Evolutionary conservation across 257 asterid genomes (phyloP), one percentile per base, ranked within the genome.

Genomic region (Orobanche coerulescens): DNA sequence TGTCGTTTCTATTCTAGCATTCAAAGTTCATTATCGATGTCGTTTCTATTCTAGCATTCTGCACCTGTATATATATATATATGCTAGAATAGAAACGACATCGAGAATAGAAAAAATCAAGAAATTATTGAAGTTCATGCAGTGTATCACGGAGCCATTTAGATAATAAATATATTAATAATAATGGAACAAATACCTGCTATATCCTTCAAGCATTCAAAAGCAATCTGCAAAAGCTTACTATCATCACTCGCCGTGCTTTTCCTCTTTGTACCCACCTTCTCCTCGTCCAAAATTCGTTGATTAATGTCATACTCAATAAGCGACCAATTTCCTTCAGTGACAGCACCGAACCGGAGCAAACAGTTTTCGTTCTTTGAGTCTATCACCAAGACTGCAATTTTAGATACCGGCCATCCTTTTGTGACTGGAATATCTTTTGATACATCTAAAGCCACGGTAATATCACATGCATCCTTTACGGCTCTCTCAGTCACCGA

Each of bases 251-350:
- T 20, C 11, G 44, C 43, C 14, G 51, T 65, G 24, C 48, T 44
- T 71, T 76, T 82, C 78, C 76, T 79, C 79, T 70, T 80, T 49
- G 54, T 62, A 31, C 44, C 7, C 13, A 11, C 37, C 2, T 50
- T 69, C 25, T 66, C 57, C 48, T 44, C 78, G 5, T 26, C 58
- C 26, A 55, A 24, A 31, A 53, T 25, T 42, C 66, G 70, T 5
- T 33, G 43, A 48, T 51, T 44, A 44, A 36, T 31, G 44, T 61
- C 54, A 4, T 74, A 78, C 59, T 86, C 95, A 7, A 80, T 55
- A 55, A 77, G 77, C n/a, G 86, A 85, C 91, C 94, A 84, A 28
- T 75, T 80, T 11, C 96, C 94, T 40, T 81, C 71, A 28, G 88
- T 80, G 58, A 74, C 47, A 6, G 72, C 36, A 58, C 73, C 47